phyloP scores from a whole-genome alignment of 495 filamentous ascomycete species.

The Annulohypoxylon nitens region DNA sequence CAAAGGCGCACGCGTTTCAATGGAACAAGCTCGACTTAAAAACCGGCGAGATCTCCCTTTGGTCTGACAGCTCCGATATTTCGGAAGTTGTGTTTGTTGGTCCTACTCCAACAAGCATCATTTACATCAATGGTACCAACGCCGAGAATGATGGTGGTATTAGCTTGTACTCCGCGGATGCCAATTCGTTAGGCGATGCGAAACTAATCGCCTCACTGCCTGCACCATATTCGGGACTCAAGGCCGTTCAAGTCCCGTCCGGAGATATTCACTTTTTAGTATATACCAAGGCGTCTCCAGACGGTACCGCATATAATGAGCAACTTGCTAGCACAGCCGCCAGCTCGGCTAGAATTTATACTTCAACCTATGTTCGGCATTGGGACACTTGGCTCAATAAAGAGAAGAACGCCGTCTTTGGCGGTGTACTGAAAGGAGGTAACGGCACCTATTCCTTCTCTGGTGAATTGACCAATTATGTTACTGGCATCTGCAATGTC shows the following conservation, averaged over 20 bases:
- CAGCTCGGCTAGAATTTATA: conserved; percentile 68
- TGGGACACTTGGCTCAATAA: conserved; percentile 70
- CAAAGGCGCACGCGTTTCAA: conserved; percentile 70
- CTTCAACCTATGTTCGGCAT: conserved; percentile 70
- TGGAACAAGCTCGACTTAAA: conserved; percentile 74
- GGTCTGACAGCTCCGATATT: conserved; percentile 68
- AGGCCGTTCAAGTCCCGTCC: conserved; percentile 66
- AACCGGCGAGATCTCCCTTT: conserved; percentile 69
- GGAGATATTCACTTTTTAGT: conserved; percentile 75
- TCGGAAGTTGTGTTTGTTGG: conserved; percentile 76
- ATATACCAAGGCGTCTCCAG: conserved; percentile 66
- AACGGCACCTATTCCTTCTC: conserved; percentile 54
- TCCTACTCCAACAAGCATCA: conserved; percentile 62
- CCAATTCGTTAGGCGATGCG: conserved; percentile 53
- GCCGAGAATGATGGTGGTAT: conserved; percentile 68
- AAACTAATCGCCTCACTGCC: conserved; percentile 66
- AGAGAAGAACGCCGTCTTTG: conserved; percentile 73
- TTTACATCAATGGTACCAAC: conserved; percentile 70
- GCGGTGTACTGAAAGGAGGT: conserved; percentile 66
- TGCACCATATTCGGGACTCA: conserved; percentile 73
- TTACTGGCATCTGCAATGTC: conserved; percentile 63
- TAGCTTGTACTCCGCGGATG: conserved; percentile 65
- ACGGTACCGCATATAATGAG: conserved; percentile 70
- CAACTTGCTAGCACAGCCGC: conserved; percentile 58
- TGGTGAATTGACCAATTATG: conserved; percentile 61